Evolutionary conservation across 2,329 filamentous ascomycete species (phyloP).

Genomic region (Periconia sp.): DNA sequence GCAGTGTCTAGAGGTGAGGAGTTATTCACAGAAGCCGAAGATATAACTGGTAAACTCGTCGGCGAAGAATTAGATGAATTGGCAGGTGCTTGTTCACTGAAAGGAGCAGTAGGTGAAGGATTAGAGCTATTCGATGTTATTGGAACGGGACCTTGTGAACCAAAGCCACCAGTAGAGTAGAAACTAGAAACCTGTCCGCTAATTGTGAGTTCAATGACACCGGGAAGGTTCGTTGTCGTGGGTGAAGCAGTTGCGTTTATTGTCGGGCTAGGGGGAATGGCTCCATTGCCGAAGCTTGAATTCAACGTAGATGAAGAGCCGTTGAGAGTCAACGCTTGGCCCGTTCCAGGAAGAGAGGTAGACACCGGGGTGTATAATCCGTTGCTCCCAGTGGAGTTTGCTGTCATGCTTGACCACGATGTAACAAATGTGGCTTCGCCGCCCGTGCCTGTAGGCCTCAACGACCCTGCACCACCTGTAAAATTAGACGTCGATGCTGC

Average conservation of each 20-base stretch:
- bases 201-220: not conserved
- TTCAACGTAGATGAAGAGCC: not conserved
- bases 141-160: constrained; percentile 4
- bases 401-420: not conserved
- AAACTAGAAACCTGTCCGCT: constrained; percentile 5
- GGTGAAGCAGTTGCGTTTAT: not conserved
- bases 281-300: not conserved
- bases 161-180: constrained; percentile 12
- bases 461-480: constrained; percentile 16
- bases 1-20: not conserved
- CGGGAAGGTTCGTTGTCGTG: constrained; percentile 1
- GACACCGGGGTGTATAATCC: constrained; percentile 8
- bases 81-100: not conserved
- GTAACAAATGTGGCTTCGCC: not conserved
- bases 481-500: constrained; percentile 19
- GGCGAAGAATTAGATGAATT: not conserved
- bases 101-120: constrained; percentile 5
- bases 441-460: constrained; percentile 4
- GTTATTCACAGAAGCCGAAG: constrained; percentile 4
- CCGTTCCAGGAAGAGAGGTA: not conserved
- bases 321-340: not conserved
- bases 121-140: not conserved
- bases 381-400: constrained; percentile 14
- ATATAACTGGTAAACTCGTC: not conserved
- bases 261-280: not conserved